These are phyloP conservation scores for Pulveroboletus sp. DNA, from an alignment of 768 basidiomycete genomes.

Conservation along the genomic window DNA sequence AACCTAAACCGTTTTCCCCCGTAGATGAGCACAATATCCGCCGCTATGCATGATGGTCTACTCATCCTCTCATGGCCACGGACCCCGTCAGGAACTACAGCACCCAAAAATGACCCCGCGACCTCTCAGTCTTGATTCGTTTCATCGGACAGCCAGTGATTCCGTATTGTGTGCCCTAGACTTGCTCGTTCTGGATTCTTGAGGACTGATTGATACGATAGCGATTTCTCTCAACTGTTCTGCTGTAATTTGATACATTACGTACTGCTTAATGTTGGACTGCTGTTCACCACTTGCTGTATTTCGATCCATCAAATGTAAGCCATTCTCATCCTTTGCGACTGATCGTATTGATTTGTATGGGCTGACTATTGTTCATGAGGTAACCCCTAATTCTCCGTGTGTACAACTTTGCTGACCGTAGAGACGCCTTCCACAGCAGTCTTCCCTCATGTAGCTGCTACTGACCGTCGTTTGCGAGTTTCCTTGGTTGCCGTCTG, in stretches of 20 bases:
- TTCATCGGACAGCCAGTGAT: not conserved
- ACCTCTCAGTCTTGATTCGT: not conserved
- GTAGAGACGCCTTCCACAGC: too few species aligned
- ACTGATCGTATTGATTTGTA: not conserved
- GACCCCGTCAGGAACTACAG: constrained; percentile 13
- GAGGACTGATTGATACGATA: constrained; percentile 12
- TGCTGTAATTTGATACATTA: not conserved
- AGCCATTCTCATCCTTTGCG: not conserved
- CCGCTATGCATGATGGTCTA: constrained; percentile 36
- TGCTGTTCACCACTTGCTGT: not conserved
- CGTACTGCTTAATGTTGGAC: not conserved
- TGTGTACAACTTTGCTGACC: constrained; percentile 28
- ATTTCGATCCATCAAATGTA: not conserved
- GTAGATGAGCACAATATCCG: constrained; percentile 36
- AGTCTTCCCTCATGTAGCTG: too few species aligned
- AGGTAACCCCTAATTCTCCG: constrained; percentile 31
- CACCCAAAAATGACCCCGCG: constrained; percentile 3
- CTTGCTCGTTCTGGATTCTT: not conserved
- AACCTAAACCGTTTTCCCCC: not conserved
- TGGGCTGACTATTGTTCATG: too few species aligned
- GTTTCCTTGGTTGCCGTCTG: too few species aligned
- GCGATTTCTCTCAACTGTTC: not conserved
- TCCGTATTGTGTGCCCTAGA: constrained; percentile 4
- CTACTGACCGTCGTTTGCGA: too few species aligned
- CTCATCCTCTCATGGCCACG: constrained; percentile 39